Percentiles rank a stretch among this genome's conserved stretches.
Evolutionary conservation across 495 filamentous ascomycete genomes (phyloP).

Genomic region (Tuber magnatum): DNA sequence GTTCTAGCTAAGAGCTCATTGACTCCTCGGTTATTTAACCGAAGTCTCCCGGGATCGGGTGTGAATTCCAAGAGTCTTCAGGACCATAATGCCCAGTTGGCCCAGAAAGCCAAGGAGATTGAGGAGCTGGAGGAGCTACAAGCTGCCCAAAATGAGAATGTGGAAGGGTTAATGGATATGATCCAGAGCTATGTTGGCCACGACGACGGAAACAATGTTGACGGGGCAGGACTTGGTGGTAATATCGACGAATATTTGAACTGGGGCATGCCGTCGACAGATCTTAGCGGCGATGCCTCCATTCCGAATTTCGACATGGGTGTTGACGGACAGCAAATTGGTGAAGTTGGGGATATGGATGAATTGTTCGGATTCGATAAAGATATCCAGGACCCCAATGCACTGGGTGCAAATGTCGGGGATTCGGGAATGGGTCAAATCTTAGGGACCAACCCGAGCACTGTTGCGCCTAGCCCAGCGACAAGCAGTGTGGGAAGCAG

Average conservation of each 20-base stretch:
- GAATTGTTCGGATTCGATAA: conserved; percentile 16
- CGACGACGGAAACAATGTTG: conserved; percentile 12
- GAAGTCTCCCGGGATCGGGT: conserved; percentile 22
- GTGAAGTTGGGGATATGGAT: conserved; percentile 21
- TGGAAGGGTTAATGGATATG: conserved; percentile 40
- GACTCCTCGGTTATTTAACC: conserved; percentile 29
- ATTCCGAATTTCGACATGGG: conserved; percentile 14
- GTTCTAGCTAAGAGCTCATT: conserved; percentile 24
- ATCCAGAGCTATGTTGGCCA: conserved; percentile 30
- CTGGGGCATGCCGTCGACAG: conserved; percentile 27
- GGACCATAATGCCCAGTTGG: conserved; percentile 35
- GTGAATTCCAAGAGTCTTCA: conserved; percentile 27
- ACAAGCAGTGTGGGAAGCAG: conserved; percentile 27
- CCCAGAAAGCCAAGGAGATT: conserved; percentile 34
- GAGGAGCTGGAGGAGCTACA: conserved; percentile 38
- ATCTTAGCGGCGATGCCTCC: conserved; percentile 19
- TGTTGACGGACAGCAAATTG: conserved; percentile 23
- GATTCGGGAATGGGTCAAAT: conserved; percentile 15
- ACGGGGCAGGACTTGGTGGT: conserved; percentile 2
- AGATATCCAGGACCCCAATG: conserved; percentile 1
- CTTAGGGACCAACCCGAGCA: conserved; percentile 31
- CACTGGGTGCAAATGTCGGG: background rate
- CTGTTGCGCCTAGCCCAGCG: conserved; percentile 29
- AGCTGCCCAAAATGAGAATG: conserved; percentile 33
- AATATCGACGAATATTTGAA: conserved; percentile 36